Conservation (phyloP, 2,329 filamentous ascomycete genomes). For the Epichloe sylvatica region DNA sequence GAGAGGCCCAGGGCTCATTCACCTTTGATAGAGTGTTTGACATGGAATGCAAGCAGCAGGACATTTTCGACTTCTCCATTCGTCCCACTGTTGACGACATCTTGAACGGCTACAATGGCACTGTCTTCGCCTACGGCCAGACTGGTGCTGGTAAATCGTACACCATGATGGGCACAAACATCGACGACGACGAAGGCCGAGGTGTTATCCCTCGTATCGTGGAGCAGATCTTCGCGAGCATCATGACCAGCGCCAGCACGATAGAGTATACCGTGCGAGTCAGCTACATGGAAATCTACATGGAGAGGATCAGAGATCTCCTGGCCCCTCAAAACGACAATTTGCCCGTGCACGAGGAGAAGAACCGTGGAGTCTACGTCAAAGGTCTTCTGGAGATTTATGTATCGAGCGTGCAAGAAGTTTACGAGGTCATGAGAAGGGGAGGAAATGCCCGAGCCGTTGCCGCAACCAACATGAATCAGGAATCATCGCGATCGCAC, state of each 20-base stretch:
- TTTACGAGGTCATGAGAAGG: constrained; percentile 91
- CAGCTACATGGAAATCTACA: constrained; percentile 99
- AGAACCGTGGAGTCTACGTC: constrained; percentile 89
- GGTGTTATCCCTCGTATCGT: constrained; percentile 96
- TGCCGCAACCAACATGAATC: constrained; percentile 97
- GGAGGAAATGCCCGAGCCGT: constrained; percentile 84
- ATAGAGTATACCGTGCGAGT: constrained; percentile 98
- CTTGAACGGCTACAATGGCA: constrained; percentile 97
- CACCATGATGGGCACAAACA: constrained; percentile 73
- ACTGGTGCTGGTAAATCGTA: constrained; percentile 98
- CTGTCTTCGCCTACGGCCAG: constrained; percentile 96
- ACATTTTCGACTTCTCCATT: constrained; percentile 98
- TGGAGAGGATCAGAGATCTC: constrained; percentile 94
- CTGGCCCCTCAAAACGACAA: constrained; percentile 90
- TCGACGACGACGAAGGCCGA: constrained; percentile 74
- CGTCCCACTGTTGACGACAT: constrained; percentile 93
- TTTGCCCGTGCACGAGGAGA: constrained; percentile 93
- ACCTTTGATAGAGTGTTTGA: constrained; percentile 97
- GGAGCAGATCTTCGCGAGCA: constrained; percentile 93
- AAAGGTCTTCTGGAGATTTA: constrained; percentile 92
- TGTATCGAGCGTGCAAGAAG: constrained; percentile 86
- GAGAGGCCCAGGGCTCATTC: constrained; percentile 70
- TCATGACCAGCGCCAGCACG: constrained; percentile 76
- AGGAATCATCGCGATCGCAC: constrained; percentile 93
- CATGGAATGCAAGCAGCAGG: constrained; percentile 77